Percentiles rank a stretch among this genome's conserved stretches.
Conservation (phyloP, 371 early-diverging fungal species). For the Apophysomyces sp. region DNA sequence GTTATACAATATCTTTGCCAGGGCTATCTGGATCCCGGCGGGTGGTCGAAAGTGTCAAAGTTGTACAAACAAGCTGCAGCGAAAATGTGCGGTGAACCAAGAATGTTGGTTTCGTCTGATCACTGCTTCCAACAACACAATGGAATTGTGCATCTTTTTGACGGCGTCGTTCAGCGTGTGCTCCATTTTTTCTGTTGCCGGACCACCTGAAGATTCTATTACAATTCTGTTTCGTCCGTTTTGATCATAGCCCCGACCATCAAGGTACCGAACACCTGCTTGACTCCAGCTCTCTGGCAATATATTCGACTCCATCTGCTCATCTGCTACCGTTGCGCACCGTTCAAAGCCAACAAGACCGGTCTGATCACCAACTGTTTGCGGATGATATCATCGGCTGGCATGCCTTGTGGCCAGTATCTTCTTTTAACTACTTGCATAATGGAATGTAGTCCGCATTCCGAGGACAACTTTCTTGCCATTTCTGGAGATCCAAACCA, state of each 20-base stretch:
- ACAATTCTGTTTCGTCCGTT: background rate
- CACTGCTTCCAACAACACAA: slow-evolving; percentile 3
- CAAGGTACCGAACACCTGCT: slow-evolving; percentile 9
- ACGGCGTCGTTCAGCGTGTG: background rate
- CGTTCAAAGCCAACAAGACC: slow-evolving; percentile 21
- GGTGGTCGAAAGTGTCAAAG: slow-evolving; percentile 5
- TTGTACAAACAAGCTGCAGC: too few relatives aligned
- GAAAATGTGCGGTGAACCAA: too few relatives aligned
- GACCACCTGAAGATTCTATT: background rate
- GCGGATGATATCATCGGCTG: too few relatives aligned
- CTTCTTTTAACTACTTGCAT: too few relatives aligned
- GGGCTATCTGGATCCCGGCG: slow-evolving; percentile 4
- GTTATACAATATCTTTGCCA: slow-evolving; percentile 7
- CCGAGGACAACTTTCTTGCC: too few relatives aligned
- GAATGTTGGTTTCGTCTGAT: background rate
- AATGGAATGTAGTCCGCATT: too few relatives aligned
- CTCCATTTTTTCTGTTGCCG: background rate
- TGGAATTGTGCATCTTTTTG: background rate
- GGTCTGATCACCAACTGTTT: slow-evolving; percentile 24
- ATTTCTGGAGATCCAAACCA: too few relatives aligned
- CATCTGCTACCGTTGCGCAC: slow-evolving; percentile 16
- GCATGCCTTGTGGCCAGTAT: too few relatives aligned
- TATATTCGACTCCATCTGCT: slow-evolving; percentile 5
- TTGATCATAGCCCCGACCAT: slow-evolving; percentile 2
- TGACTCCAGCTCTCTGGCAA: slow-evolving; percentile 5